These are phyloP conservation scores for Phaffomyces thermotolerans DNA, from an alignment of 805 yeast genomes.

Conservation along the genomic window DNA sequence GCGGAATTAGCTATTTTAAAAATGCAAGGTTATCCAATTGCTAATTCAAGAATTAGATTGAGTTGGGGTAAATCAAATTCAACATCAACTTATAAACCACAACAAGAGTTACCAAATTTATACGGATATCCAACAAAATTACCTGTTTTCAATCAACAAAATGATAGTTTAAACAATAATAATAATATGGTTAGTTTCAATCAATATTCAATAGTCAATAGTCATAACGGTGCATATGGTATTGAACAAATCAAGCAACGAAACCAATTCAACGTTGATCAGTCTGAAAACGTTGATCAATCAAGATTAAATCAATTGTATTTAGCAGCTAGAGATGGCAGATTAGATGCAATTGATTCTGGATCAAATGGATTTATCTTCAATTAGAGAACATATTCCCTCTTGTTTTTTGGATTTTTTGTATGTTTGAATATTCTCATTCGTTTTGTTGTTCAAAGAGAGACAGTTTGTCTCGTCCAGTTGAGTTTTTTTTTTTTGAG, in stretches of 20 bases:
- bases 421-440: background rate
- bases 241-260: conserved; percentile 10
- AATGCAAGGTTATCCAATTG: conserved; percentile 88
- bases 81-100: conserved; percentile 19
- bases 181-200: conserved; percentile 1
- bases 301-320: conserved; percentile 43
- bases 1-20: conserved; percentile 82
- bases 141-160: background rate
- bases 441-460: no score
- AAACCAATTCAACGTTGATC: conserved; percentile 23
- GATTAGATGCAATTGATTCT: conserved; percentile 46
- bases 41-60: conserved; percentile 72
- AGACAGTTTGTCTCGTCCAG: no score
- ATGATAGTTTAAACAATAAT: no score
- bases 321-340: conserved; percentile 49
- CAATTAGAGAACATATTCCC: background rate
- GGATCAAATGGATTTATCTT: conserved; percentile 31
- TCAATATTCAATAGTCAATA: conserved; percentile 2
- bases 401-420: background rate
- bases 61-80: conserved; percentile 75
- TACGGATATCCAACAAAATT: conserved; percentile 15
- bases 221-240: conserved; percentile 10
- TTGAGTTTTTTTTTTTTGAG: background rate
- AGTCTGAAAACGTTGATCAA: conserved; percentile 29
- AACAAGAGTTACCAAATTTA: conserved; percentile 18